These are phyloP conservation scores for Aspergillus candidus DNA, from an alignment of 2,329 filamentous ascomycete genomes.

Conservation along the genomic window DNA sequence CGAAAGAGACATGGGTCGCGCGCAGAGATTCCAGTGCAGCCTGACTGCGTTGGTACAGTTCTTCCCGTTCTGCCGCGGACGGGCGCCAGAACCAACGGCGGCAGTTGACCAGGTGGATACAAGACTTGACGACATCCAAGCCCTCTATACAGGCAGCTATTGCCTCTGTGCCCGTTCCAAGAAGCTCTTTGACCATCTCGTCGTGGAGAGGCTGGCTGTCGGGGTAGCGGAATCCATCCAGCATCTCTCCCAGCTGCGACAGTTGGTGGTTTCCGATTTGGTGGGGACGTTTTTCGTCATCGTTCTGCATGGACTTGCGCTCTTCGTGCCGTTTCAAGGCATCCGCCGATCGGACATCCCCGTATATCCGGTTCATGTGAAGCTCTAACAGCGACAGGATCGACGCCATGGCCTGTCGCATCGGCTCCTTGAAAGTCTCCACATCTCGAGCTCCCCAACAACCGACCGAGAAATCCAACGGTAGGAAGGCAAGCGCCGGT, in stretches of 20 bases:
- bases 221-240: conserved; percentile 35
- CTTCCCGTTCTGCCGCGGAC: conserved; percentile 14
- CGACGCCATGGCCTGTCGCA: conserved; percentile 33
- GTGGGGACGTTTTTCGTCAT: conserved; percentile 15
- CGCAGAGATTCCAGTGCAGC: conserved; percentile 22
- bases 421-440: conserved; percentile 28
- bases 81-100: conserved; percentile 23
- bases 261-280: conserved; percentile 28
- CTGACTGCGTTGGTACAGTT: conserved; percentile 17
- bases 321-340: conserved; percentile 1
- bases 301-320: neutral
- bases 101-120: conserved; percentile 25
- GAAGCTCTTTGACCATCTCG: conserved; percentile 30
- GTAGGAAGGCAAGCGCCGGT: conserved; percentile 40
- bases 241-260: conserved; percentile 28
- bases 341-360: conserved; percentile 1
- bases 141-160: conserved; percentile 24
- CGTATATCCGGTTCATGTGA: conserved; percentile 27
- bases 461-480: conserved; percentile 43
- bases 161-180: conserved; percentile 20
- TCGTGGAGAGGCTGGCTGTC: conserved; percentile 30
- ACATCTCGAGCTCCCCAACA: conserved; percentile 44
- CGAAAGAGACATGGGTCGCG: conserved; percentile 18
- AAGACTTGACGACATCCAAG: conserved; percentile 17
- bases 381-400: conserved; percentile 39